Evolutionary conservation across 192 early-diverging fungal genomes (phyloP).

Genomic region (Backusella sp.): DNA sequence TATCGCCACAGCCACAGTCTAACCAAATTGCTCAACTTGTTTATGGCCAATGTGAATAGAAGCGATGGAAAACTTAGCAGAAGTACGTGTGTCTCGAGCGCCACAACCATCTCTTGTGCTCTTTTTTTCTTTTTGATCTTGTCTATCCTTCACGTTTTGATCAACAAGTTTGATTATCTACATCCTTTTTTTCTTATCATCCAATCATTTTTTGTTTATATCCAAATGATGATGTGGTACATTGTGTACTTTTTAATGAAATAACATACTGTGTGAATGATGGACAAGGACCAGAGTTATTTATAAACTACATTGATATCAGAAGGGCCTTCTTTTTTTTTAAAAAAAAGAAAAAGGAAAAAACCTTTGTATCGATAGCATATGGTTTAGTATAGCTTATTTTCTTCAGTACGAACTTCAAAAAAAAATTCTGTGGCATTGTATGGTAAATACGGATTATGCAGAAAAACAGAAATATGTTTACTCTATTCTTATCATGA

Average conservation of each 20-base stretch:
- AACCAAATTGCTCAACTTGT: background rate
- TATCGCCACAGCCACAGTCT: background rate
- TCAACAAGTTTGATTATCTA: background rate
- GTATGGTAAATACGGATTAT: too few species aligned
- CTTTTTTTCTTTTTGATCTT: background rate
- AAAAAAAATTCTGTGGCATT: too few species aligned
- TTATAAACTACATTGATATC: too few species aligned
- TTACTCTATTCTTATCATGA: too few species aligned
- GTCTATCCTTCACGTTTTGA: background rate
- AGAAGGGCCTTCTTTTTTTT: too few species aligned
- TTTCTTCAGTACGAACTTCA: too few species aligned
- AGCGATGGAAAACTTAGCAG: background rate
- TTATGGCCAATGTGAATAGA: background rate
- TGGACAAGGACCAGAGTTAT: too few species aligned
- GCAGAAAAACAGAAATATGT: too few species aligned
- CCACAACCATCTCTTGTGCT: background rate
- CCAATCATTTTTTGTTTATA: background rate
- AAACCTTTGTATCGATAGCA: too few species aligned
- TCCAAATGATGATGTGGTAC: background rate
- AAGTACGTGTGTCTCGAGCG: background rate
- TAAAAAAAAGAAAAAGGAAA: too few species aligned
- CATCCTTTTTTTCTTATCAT: background rate
- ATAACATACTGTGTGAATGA: background rate
- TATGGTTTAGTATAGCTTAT: too few species aligned
- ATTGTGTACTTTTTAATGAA: background rate